Base-by-base conservation (phyloP, 768 basidiomycete species). In the Coprinopsis cinerea region DNA sequence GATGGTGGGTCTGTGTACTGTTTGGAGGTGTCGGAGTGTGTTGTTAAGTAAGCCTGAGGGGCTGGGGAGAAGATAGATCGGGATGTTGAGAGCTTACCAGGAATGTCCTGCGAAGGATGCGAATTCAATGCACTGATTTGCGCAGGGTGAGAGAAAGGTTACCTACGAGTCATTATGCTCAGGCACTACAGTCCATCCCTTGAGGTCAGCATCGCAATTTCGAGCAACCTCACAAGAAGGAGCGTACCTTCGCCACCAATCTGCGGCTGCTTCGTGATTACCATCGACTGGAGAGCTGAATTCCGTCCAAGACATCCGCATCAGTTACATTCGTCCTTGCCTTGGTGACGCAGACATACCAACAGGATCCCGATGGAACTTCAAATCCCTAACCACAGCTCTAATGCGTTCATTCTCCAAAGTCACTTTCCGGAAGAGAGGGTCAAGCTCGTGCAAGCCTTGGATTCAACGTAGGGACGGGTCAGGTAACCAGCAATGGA, bases 91-190 rank as follows among this genome's bases (percentile, higher is more conserved):
- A 44, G 59, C 79, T 58, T 56, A 88, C 87, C 52, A 90, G 74
- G 57, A 88, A 91, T 0, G 88, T 88, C 36, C 87, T 89, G 55
- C 30, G 37, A 40, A 18, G 20, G 9, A 26, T 11, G 26, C 28
- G 45, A 23, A n/a, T 20, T 37, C 42, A 54, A 36, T 27, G 41
- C 18, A 34, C 27, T 47, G 42, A 34, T 37, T 48, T 44, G 11
- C 13, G 42, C 18, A 27, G 52, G 39, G 24, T 36, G 28, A 40
- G 27, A 39, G 47, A n/a, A 32, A 9, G 39, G 52, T 39, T 42
- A 63, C 90, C 63, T 67, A 92, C 83, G 92, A 95, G 64, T 99
- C 96, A 59, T 90, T 93, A 61, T 99, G 96, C 55, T 87, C 83
- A 1, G 83, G 83, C 5, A 98, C 96, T 90, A 51, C 44, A 37